phyloP scores from a whole-genome alignment of 352 stramenopile genomes.

The Albugo candida region DNA sequence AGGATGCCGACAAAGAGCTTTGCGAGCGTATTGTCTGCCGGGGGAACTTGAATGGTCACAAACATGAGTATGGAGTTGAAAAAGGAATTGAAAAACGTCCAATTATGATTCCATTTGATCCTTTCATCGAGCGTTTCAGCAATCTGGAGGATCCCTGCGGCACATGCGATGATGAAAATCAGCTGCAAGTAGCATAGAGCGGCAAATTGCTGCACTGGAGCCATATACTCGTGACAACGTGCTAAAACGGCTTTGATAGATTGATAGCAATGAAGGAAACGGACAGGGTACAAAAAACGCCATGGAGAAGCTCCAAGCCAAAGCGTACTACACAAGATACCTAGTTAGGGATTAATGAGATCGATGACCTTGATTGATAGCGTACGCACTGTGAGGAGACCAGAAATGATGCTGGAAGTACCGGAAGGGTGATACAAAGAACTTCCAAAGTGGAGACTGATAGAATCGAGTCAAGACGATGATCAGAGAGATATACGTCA shows the following conservation, averaged over 20 bases:
- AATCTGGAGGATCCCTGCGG: slow-evolving; percentile 69
- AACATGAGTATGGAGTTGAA: slow-evolving; percentile 81
- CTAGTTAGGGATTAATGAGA: background rate
- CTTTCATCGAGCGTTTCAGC: slow-evolving; percentile 53
- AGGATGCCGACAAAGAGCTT: slow-evolving; percentile 68
- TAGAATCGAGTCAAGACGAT: slow-evolving; percentile 41
- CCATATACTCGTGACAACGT: slow-evolving; percentile 58
- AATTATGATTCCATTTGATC: slow-evolving; percentile 37
- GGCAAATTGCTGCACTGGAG: slow-evolving; percentile 59
- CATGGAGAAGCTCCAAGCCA: slow-evolving; percentile 60
- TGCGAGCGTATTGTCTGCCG: slow-evolving; percentile 58
- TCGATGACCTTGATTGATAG: background rate
- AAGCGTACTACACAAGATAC: slow-evolving; percentile 22
- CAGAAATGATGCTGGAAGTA: slow-evolving; percentile 59
- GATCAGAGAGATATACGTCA: slow-evolving; percentile 43
- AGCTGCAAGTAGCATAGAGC: slow-evolving; percentile 73
- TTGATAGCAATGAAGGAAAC: slow-evolving; percentile 63
- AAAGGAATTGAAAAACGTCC: slow-evolving; percentile 78
- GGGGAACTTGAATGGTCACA: slow-evolving; percentile 68
- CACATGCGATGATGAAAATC: slow-evolving; percentile 46
- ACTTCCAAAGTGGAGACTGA: slow-evolving; percentile 35
- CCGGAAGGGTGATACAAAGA: slow-evolving; percentile 41
- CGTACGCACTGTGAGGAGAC: slow-evolving; percentile 45
- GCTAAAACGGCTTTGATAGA: slow-evolving; percentile 51
- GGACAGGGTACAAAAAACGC: slow-evolving; percentile 69